Conservation (phyloP, 208 protist genomes). For the Blastocrithidia nonstop region DNA sequence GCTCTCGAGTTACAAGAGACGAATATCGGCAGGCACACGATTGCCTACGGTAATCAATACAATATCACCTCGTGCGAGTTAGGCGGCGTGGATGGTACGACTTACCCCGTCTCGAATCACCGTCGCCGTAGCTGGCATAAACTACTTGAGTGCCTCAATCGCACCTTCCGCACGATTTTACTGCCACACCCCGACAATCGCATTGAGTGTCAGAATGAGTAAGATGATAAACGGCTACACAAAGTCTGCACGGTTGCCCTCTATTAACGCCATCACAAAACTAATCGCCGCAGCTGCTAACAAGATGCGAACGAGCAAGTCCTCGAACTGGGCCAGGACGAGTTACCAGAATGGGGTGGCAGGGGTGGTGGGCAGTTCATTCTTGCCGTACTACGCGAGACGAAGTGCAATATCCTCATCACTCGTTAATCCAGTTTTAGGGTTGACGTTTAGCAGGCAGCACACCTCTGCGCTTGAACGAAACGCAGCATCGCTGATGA, state of each 20-base stretch:
- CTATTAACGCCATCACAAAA: slow-evolving; percentile 63
- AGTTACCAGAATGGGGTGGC: slow-evolving; percentile 68
- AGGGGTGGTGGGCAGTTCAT: slow-evolving; percentile 33
- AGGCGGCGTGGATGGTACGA: slow-evolving; percentile 29
- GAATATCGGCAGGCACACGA: slow-evolving; percentile 91
- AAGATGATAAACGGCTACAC: slow-evolving; percentile 92
- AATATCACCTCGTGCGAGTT: slow-evolving; percentile 93
- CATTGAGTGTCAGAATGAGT: slow-evolving; percentile 89
- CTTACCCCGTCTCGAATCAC: slow-evolving; percentile 50
- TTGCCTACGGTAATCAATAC: slow-evolving; percentile 88
- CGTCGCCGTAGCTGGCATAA: slow-evolving; percentile 44
- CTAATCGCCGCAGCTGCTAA: slow-evolving; percentile 62
- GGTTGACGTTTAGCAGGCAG: neutral
- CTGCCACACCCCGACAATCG: slow-evolving; percentile 87
- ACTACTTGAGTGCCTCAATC: slow-evolving; percentile 75
- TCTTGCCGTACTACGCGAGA: slow-evolving; percentile 37
- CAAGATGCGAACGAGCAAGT: slow-evolving; percentile 80
- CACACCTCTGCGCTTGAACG: neutral
- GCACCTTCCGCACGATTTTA: slow-evolving; percentile 84
- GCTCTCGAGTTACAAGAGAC: slow-evolving; percentile 72
- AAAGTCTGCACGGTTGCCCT: slow-evolving; percentile 54
- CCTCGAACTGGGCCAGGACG: slow-evolving; percentile 82
- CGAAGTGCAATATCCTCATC: slow-evolving; percentile 27
- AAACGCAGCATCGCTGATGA: neutral
- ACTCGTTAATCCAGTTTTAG: slow-evolving; percentile 1